These are phyloP conservation scores for Penicillium sp. DNA, from an alignment of 2,329 filamentous ascomycete genomes.

Conservation along the genomic window DNA sequence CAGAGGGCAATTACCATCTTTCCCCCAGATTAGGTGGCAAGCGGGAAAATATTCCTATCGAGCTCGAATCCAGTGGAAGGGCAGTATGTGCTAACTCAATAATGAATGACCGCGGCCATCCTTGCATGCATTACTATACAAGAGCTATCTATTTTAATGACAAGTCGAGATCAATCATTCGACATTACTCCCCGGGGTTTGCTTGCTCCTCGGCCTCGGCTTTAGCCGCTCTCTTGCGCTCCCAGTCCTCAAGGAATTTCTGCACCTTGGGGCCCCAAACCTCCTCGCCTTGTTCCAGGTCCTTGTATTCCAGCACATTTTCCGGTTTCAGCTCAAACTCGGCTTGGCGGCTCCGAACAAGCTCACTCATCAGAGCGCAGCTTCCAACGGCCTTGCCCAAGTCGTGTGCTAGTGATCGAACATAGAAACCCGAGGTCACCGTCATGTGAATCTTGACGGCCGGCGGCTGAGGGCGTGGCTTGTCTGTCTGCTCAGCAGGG, in stretches of 20 bases:
- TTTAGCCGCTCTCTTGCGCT: conserved; percentile 34
- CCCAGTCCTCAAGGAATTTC: conserved; percentile 50
- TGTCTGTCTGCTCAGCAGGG: conserved; percentile 13
- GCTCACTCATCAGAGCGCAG: conserved; percentile 76
- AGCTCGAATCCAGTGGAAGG: too few species aligned
- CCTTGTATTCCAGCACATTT: conserved; percentile 72
- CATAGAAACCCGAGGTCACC: conserved; percentile 93
- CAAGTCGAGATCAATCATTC: background rate
- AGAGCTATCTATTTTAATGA: background rate
- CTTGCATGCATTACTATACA: background rate
- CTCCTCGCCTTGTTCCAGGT: conserved; percentile 68
- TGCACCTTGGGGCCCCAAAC: conserved; percentile 75
- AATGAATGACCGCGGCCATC: too few species aligned
- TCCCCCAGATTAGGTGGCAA: too few species aligned
- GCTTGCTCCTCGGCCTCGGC: conserved; percentile 8
- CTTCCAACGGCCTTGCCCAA: conserved; percentile 76
- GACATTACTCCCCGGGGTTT: conserved; percentile 1
- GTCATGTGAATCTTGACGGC: conserved; percentile 83
- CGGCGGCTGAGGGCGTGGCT: conserved; percentile 44
- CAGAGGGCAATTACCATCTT: too few species aligned
- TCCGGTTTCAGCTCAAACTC: conserved; percentile 65
- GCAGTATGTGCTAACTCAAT: too few species aligned
- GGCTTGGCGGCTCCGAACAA: conserved; percentile 74
- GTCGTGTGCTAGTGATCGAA: conserved; percentile 88
- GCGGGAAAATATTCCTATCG: too few species aligned